Conservation (phyloP, 2,329 filamentous ascomycete genomes). For the Aspergillus tanneri region DNA sequence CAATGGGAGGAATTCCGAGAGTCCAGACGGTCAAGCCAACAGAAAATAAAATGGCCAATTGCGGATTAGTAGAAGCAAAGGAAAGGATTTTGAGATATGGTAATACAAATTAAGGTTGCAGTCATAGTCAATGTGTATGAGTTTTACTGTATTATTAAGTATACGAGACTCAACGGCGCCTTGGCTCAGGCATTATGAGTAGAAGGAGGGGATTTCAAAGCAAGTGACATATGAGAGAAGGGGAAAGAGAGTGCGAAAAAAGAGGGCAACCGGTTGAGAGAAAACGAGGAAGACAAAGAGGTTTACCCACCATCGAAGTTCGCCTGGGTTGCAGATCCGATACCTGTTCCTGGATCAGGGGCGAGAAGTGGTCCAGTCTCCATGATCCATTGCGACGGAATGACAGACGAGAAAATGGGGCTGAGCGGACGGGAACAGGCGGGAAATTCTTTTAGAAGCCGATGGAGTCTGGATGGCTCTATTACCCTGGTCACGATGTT, state of each 20-base stretch:
- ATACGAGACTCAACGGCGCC: background rate
- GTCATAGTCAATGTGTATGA: constrained; percentile 11
- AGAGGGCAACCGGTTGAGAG: constrained; percentile 3
- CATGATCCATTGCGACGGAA: constrained; percentile 12
- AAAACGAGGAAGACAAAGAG: constrained; percentile 4
- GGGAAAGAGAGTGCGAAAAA: constrained; percentile 5
- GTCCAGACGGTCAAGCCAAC: background rate
- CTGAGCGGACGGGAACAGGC: constrained; percentile 9
- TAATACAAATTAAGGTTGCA: constrained; percentile 1
- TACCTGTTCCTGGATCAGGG: constrained; percentile 20
- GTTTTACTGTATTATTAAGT: background rate
- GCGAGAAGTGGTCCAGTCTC: constrained; percentile 16
- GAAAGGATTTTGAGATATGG: background rate
- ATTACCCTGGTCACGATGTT: constrained; percentile 1
- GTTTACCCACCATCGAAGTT: constrained; percentile 7
- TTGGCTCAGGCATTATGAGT: background rate
- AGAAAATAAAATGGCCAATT: background rate
- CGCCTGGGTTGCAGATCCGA: constrained; percentile 19
- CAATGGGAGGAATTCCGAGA: background rate
- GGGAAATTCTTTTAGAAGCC: background rate
- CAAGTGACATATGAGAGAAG: background rate
- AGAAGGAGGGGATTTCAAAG: background rate
- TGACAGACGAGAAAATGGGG: constrained; percentile 9
- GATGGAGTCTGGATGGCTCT: background rate
- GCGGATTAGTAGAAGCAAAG: background rate